Evolutionary conservation across 2,329 filamentous ascomycete species (phyloP).

Genomic region (Diaporthe vaccinii): DNA sequence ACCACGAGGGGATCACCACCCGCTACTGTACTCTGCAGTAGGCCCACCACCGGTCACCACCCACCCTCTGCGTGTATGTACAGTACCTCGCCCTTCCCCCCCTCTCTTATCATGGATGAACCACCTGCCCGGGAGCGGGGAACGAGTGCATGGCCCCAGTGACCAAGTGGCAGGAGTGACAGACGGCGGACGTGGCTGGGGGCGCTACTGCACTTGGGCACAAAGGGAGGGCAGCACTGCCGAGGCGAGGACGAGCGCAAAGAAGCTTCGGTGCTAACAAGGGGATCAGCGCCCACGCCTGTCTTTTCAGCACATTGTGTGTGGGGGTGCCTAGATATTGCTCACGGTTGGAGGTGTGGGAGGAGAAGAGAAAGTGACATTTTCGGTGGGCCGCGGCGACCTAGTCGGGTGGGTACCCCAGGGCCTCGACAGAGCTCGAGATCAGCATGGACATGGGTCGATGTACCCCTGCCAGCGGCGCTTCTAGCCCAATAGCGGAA

Average conservation of each 20-base stretch:
- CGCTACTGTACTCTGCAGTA: too few relatives aligned
- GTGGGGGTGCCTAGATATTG: slow-evolving; percentile 12
- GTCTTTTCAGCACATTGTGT: neutral
- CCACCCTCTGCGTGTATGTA: neutral
- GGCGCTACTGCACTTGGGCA: neutral
- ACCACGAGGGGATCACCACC: slow-evolving; percentile 21
- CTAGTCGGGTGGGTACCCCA: neutral
- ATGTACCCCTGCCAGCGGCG: neutral
- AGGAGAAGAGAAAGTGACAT: neutral
- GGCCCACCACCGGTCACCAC: neutral
- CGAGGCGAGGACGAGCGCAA: slow-evolving; percentile 16
- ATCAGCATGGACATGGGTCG: neutral
- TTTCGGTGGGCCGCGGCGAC: neutral
- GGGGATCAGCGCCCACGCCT: neutral
- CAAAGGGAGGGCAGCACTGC: neutral
- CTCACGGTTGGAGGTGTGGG: neutral
- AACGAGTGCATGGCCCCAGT: neutral
- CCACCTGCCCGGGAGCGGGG: slow-evolving; percentile 21
- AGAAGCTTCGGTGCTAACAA: neutral
- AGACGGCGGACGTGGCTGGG: neutral
- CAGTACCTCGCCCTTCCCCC: neutral
- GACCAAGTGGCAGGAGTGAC: neutral
- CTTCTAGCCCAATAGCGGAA: slow-evolving; percentile 17
- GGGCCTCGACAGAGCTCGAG: neutral
- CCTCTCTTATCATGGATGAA: neutral